Evolutionary conservation across 2,329 filamentous ascomycete species (phyloP).

Genomic region (Xylariaceae sp.): DNA sequence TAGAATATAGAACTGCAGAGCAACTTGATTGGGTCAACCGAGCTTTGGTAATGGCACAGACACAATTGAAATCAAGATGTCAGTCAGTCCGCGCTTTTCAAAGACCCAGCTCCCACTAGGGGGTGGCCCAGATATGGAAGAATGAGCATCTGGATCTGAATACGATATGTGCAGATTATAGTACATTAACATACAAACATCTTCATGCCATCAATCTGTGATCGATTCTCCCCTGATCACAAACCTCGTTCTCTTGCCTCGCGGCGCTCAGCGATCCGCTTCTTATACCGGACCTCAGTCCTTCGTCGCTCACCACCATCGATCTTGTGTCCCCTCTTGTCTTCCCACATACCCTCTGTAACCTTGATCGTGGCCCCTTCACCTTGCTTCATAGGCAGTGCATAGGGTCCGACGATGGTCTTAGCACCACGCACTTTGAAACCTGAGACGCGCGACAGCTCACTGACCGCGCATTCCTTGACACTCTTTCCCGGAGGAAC

Average conservation of each 20-base stretch:
- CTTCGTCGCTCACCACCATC: conserved; percentile 92
- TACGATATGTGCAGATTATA: conserved; percentile 15
- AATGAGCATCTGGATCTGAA: conserved; percentile 1
- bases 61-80: no score
- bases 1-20: no score
- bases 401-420: conserved; percentile 71
- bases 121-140: no score
- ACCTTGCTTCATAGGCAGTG: conserved; percentile 63
- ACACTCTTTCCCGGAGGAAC: conserved; percentile 43
- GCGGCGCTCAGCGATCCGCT: conserved; percentile 71
- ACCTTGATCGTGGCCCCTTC: conserved; percentile 63
- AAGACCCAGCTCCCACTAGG: no score
- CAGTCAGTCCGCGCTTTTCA: no score
- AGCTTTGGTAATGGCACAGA: no score
- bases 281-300: conserved; percentile 84
- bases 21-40: no score
- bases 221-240: not conserved
- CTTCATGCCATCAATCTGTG: no score
- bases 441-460: conserved; percentile 53
- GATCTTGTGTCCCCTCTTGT: conserved; percentile 81
- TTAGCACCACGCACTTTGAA: conserved; percentile 65
- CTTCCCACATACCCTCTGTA: conserved; percentile 90
- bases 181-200: conserved; percentile 20
- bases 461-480: conserved; percentile 27
- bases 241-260: conserved; percentile 45